These are phyloP conservation scores for Endothia cerciana DNA, from an alignment of 2,329 filamentous ascomycete species.

Conservation along the genomic window DNA sequence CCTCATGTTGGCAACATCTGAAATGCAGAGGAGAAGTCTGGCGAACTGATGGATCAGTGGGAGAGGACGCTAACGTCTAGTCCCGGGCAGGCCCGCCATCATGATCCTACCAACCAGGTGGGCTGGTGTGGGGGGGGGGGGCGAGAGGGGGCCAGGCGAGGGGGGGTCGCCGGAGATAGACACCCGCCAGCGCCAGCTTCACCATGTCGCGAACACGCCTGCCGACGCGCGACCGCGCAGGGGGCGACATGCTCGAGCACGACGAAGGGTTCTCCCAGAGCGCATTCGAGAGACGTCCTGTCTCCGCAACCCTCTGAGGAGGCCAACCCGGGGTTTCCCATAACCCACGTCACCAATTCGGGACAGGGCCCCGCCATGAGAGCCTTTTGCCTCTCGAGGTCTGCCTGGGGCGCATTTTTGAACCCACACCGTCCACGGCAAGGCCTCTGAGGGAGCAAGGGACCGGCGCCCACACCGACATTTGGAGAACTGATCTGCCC, in stretches of 20 bases:
- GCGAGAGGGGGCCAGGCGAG: background rate
- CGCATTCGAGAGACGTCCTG: background rate
- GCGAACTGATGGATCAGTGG: constrained; percentile 1
- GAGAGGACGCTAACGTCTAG: background rate
- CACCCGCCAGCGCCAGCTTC: background rate
- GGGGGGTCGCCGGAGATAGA: background rate
- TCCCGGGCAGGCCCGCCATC: constrained; percentile 14
- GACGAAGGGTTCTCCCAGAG: background rate
- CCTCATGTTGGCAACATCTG: background rate
- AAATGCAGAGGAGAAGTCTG: background rate
- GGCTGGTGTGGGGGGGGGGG: background rate
- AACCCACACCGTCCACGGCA: constrained; percentile 8
- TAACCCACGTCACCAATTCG: background rate
- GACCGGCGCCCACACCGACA: constrained; percentile 27
- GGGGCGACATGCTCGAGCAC: background rate
- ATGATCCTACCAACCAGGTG: constrained; percentile 9
- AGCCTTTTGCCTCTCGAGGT: background rate
- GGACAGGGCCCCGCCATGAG: background rate
- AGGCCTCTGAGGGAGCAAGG: constrained; percentile 13
- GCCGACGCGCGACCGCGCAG: background rate
- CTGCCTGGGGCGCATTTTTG: background rate
- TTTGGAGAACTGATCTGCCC: constrained; percentile 18
- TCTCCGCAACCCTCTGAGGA: background rate
- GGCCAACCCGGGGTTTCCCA: background rate
- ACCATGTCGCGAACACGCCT: too few relatives aligned